These are phyloP conservation scores for Saturnispora quitensis DNA, from an alignment of 805 yeast genomes.

Conservation along the genomic window DNA sequence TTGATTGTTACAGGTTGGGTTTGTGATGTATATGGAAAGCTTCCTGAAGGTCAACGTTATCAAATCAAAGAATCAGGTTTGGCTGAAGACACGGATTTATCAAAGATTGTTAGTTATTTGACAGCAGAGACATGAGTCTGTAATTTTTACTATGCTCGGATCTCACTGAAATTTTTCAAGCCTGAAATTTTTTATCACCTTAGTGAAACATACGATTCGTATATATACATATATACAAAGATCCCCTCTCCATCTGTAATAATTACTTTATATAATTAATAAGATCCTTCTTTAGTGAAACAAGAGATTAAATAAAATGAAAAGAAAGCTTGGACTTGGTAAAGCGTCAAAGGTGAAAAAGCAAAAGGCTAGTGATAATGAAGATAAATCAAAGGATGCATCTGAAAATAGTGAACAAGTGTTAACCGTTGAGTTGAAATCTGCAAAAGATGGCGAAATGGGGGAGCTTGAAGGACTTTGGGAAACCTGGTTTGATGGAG, in stretches of 20 bases:
- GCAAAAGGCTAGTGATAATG: slow-evolving; percentile 36
- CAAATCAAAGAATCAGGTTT: slow-evolving; percentile 17
- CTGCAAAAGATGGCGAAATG: slow-evolving; percentile 67
- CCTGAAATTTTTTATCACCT: background rate
- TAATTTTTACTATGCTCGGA: background rate
- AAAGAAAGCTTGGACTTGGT: slow-evolving; percentile 60
- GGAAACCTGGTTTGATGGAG: slow-evolving; percentile 48
- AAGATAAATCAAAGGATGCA: slow-evolving; percentile 11
- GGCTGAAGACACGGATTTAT: slow-evolving; percentile 8
- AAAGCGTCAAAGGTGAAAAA: slow-evolving; percentile 39
- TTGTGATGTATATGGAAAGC: slow-evolving; percentile 34
- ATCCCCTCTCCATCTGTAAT: background rate
- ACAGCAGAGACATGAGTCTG: slow-evolving; percentile 4
- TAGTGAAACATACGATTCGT: slow-evolving; percentile 2
- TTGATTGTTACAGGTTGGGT: slow-evolving; percentile 73
- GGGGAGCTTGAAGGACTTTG: slow-evolving; percentile 69
- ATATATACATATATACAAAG: background rate
- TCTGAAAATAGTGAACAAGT: slow-evolving; percentile 23
- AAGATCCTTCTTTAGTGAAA: background rate
- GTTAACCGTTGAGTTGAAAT: slow-evolving; percentile 59
- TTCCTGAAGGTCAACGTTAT: slow-evolving; percentile 17
- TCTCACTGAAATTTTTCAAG: background rate
- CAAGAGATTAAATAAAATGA: slow-evolving; percentile 16
- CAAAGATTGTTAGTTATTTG: slow-evolving; percentile 10
- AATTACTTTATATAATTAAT: background rate